Base-by-base conservation (phyloP, 306 rosid genomes). In the Cicer bijugum region DNA sequence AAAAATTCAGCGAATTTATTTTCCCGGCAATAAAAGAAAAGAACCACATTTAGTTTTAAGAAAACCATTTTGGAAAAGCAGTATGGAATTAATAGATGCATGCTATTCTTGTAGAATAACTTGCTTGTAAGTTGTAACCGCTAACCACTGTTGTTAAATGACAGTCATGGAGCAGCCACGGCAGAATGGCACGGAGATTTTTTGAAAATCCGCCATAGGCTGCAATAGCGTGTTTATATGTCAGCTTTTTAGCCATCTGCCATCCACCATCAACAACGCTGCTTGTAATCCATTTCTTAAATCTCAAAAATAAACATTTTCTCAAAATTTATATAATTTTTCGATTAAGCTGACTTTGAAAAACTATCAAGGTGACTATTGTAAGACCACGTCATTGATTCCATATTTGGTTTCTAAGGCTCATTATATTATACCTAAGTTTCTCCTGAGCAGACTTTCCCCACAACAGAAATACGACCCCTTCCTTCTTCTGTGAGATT, bases 361-460 rank as follows among this genome's bases (percentile, higher is more conserved):
- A 76, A 44, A 12, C 23, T 44, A 56, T 67, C 42, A 33, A 56
- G 50, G 51, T 16, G 23, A 19, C 35, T 77, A 59, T 47, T 17
- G 68, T 60, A 63, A 48, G 67, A 8, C 70, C 53, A 28, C n/a
- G 52, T 52, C 38, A 46, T 8, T 23, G 46, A 46, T 28, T 61
- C 66, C 55, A 11, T 8, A 57, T 50, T 72, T 74, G 45, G 59
- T 71, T 71, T 47, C 38, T 20, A 53, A 62, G 45, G 8, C 39
- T 52, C 40, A 40, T 40, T 35, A 64, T 15, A 37, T 11, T 19
- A 11, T 23, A 93, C 98, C 92, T 88, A 55, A 84, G 63, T 84
- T 93, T 93, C 81, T 78, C 91, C 84, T 86, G 91, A 73, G 98
- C 97, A 67, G 92, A 94, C 77, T 87, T 93, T 62, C 98, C 98